Evolutionary conservation across 2,329 filamentous ascomycete genomes (phyloP).

Genomic region (Plectosphaerella plurivora): DNA sequence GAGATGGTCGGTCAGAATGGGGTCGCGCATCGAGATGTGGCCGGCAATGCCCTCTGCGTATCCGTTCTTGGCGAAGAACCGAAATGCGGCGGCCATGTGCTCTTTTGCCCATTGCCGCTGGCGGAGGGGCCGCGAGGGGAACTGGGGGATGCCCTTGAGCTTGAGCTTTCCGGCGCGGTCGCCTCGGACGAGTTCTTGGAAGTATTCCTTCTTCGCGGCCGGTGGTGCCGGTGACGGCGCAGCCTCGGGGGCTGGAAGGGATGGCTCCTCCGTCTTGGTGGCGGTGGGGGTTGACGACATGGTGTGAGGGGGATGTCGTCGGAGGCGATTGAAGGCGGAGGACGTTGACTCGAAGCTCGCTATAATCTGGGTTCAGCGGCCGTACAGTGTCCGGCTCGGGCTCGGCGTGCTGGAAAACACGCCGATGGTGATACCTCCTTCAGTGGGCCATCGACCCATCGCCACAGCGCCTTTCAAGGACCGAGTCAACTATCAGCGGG

Average conservation of each 20-base stretch:
- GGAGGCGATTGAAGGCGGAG: too few species aligned
- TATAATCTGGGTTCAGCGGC: too few species aligned
- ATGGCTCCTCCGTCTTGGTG: not conserved
- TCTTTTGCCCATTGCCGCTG: conserved; percentile 27
- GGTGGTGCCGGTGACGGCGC: not conserved
- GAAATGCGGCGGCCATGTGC: conserved; percentile 44
- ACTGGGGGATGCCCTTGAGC: not conserved
- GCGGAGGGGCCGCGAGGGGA: not conserved
- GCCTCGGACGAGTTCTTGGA: not conserved
- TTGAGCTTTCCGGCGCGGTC: not conserved
- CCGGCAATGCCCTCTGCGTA: conserved; percentile 59
- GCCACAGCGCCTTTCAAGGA: too few species aligned
- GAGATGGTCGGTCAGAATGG: conserved; percentile 51
- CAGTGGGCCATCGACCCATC: too few species aligned
- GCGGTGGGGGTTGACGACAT: not conserved
- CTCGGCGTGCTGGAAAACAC: too few species aligned
- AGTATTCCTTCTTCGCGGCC: not conserved
- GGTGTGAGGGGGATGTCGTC: not conserved
- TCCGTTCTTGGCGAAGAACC: conserved; percentile 52
- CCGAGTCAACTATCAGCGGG: too few species aligned
- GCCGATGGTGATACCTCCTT: too few species aligned
- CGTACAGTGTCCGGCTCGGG: too few species aligned
- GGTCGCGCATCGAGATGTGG: conserved; percentile 57
- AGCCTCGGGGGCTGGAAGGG: not conserved
- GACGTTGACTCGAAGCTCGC: too few species aligned